phyloP scores from a whole-genome alignment of 2,329 filamentous ascomycete genomes.

The Ascochyta lentis region DNA sequence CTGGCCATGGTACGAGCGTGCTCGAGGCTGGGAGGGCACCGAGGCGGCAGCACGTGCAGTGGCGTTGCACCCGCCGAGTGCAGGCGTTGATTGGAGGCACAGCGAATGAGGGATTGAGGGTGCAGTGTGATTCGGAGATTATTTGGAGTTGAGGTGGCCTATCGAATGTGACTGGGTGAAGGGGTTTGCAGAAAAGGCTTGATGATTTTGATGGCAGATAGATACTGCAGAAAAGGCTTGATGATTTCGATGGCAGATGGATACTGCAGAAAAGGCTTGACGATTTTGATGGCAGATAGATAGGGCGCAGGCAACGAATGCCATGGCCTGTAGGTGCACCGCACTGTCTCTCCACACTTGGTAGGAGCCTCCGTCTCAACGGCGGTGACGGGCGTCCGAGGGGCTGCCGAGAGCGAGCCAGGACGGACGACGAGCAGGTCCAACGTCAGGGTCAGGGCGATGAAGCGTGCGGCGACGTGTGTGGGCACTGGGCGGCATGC shows the following conservation, averaged over 20 bases:
- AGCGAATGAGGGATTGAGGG: constrained; percentile 17
- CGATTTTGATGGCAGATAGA: neutral
- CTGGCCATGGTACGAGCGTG: neutral
- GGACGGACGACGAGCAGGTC: neutral
- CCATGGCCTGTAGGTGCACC: neutral
- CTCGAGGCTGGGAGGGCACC: neutral
- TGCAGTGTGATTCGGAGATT: constrained; percentile 33
- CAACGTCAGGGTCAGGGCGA: neutral
- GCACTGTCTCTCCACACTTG: neutral
- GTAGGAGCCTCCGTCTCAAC: neutral
- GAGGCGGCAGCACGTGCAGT: constrained; percentile 5
- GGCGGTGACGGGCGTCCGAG: neutral
- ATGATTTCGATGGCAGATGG: neutral
- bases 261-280: neutral
- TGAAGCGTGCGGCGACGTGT: constrained; percentile 3
- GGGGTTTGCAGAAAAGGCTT: neutral
- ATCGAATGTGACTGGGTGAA: neutral
- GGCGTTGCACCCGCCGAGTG: neutral
- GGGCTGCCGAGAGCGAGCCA: neutral
- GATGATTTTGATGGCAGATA: neutral
- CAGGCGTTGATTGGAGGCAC: too few species aligned
- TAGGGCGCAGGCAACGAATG: constrained; percentile 1
- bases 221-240: neutral
- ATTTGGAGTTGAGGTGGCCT: constrained; percentile 12
- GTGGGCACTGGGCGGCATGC: neutral